Evolutionary conservation across 1,284 basidiomycete species (phyloP), one percentile per base, ranked within the genome.

Genomic region (Salmacisia buchloeana): DNA sequence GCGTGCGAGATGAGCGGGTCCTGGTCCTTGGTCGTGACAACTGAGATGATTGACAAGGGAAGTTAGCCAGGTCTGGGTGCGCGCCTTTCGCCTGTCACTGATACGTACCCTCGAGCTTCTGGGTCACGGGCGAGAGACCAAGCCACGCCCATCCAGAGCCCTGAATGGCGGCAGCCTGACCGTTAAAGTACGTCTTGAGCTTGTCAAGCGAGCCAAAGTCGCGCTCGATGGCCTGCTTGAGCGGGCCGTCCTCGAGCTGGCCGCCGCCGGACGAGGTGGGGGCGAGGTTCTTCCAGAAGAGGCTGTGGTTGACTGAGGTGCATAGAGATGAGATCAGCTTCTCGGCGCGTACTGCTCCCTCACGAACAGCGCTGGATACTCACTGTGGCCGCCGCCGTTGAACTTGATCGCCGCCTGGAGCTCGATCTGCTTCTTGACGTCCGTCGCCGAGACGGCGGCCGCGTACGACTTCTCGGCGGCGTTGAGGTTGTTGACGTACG

Each of bases 111-210:
- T 94, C 92, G 49, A 97, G 87, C 81, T 86, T 88, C 82, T 89
- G 69, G 58, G 66, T 71, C 57, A 70, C 63, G 67, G 74, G 66
- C 61, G 70, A 73, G 65, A 71, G 70, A 21, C 70, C 70, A 60
- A 97, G 85, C 94, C 94, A 97, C 59, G 92, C 94, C 96, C 94
- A 98, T 23, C 94, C 96, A 69, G 90, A 93, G 54, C 94, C 96
- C 83, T 99, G 94, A 71, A 99, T 89, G 61, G 85, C 92, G 52
- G 90, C 90, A n/a, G 94, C 94, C 70, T 85, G 86, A 31, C 91
- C 81, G 82, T 94, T 97, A 81, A 97, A 86, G 70, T 85, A 85
- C 68, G 89, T 88, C 80, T 86, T 87, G 81, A 89, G 83, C 69
- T 82, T 83, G 0, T 93, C 89, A 68, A 97, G 82, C 13, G 87